Base-by-base conservation (phyloP, 768 basidiomycete genomes). In the Naganishia onofrii region DNA sequence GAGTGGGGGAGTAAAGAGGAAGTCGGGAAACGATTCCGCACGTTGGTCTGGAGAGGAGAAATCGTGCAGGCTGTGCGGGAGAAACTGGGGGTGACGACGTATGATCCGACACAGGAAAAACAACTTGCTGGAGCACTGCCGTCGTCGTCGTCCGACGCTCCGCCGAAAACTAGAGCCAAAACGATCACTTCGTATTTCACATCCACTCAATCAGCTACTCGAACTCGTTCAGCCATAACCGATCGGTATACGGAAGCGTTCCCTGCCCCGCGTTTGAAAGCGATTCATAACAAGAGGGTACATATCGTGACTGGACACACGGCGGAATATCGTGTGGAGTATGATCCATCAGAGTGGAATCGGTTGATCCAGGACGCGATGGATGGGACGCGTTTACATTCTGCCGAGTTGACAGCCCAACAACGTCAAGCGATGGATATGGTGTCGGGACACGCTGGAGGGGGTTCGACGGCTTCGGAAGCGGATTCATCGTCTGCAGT, bases 1-100 rank as follows among this genome's bases (percentile, higher is more conserved):
- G 93, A 94, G 77, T 96, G 93, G 93, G 93, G 93, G 0, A 88
- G 91, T 60, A 88, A 85, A 74, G 89, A 91, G 57, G 84, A 87
- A 2, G 91, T 95, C 67, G 85, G 90, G 73, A 91, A 91, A 73
- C 88, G 91, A 13, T 93, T 94, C 76, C 84, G 90, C 76, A 90
- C 87, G 0, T 85, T 92, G 3, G 84, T 93, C 21, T 96, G 92
- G 90, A 87, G 87, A 19, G 87, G 88, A 0, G 86, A 87, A 13
- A 84, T 90, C 9, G 82, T 90, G 64, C 85, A 90, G 44, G 87
- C 88, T 29, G 81, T 94, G 31, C 84, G 91, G n/a, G 85, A 88
- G 8, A 85, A 83, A 1, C 86, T 86, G 0, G 70, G 91, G 29
- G 83, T 87, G 13, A 32, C 36, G 13, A 32, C 36, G 7, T n/a